Percentiles rank a stretch among this genome's conserved stretches.
Evolutionary conservation across 1,139 yeast species (phyloP).

Genomic region (Blastobotrys aristatus): DNA sequence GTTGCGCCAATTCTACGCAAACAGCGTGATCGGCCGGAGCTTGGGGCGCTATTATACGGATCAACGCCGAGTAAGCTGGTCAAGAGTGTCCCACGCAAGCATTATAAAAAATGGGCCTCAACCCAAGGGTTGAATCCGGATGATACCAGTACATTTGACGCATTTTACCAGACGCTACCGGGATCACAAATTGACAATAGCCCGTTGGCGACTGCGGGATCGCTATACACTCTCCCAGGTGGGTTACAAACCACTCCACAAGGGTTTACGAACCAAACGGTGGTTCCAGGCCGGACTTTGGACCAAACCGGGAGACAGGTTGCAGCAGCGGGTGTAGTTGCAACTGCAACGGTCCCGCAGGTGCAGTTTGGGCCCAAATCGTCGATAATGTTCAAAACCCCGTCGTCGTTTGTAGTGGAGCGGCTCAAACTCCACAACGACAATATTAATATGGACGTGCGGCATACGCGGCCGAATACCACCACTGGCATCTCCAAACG

Average conservation of each 20-base stretch:
- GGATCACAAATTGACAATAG: neutral
- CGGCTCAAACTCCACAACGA: neutral
- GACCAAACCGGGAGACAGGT: conserved; percentile 15
- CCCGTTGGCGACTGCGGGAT: conserved; percentile 24
- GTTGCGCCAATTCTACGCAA: conserved; percentile 13
- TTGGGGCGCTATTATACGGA: conserved; percentile 14
- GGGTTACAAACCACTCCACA: conserved; percentile 18
- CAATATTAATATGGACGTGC: neutral
- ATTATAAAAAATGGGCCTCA: neutral
- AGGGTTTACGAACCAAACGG: conserved; percentile 12
- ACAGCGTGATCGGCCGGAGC: conserved; percentile 4
- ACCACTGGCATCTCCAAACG: neutral
- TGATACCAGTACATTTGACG: neutral
- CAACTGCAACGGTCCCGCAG: conserved; percentile 8
- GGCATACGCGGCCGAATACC: neutral
- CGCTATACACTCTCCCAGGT: conserved; percentile 23
- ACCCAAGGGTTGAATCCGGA: neutral
- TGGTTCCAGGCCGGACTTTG: conserved; percentile 18
- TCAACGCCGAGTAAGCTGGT: neutral
- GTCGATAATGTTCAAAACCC: neutral
- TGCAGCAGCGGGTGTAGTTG: conserved; percentile 20
- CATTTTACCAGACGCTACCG: neutral
- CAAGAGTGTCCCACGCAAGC: neutral
- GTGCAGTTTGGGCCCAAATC: neutral
- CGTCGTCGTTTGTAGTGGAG: neutral